These are phyloP conservation scores for Carex arenaria DNA, from an alignment of 202 grass and related monocot species.

Conservation along the genomic window DNA sequence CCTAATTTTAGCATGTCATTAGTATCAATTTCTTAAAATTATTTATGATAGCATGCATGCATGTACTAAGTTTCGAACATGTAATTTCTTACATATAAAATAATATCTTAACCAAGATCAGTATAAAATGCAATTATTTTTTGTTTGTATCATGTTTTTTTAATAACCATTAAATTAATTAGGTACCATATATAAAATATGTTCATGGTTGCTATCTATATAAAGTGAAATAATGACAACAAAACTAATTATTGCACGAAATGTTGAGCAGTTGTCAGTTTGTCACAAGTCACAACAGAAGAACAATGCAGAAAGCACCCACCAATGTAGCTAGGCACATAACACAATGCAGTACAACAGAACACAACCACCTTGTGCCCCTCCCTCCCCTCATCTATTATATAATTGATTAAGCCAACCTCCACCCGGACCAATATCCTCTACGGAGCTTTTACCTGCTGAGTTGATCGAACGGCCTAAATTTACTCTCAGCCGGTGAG, in stretches of 20 bases:
- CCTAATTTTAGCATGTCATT: neutral
- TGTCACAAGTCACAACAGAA: neutral
- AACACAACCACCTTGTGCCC: constrained; percentile 6
- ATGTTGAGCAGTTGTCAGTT: neutral
- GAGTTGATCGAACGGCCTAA: too few relatives aligned
- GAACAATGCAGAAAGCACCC: neutral
- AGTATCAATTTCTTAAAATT: neutral
- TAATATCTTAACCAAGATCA: neutral
- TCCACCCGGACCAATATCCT: too few relatives aligned
- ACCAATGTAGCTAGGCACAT: constrained; percentile 11
- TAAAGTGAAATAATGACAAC: neutral
- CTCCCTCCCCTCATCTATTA: neutral
- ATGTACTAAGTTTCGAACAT: neutral
- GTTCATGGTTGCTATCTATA: neutral
- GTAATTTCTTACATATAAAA: neutral
- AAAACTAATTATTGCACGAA: neutral
- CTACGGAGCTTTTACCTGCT: too few relatives aligned
- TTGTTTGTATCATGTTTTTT: neutral
- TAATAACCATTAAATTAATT: neutral
- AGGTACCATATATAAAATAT: neutral
- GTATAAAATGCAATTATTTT: neutral
- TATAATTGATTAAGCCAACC: constrained; percentile 4
- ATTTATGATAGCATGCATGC: neutral
- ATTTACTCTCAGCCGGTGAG: too few relatives aligned
- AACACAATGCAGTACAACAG: neutral